A percentile compares a stretch with the other conserved stretches of the same genome.
phyloP scores from a whole-genome alignment of 228 moss, liverwort and hornwort genomes.

The Sphagnum fallax region DNA sequence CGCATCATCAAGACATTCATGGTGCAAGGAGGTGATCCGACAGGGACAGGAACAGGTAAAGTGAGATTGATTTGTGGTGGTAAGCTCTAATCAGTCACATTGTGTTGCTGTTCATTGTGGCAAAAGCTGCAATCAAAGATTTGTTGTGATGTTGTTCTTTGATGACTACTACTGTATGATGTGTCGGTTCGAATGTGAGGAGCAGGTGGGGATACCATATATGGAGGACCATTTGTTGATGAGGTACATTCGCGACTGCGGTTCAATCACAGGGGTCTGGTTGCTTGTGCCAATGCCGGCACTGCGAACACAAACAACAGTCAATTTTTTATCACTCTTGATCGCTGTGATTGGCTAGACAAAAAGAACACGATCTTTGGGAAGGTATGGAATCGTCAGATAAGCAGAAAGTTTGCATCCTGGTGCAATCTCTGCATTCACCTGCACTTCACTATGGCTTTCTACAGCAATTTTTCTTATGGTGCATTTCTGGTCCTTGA shows the following conservation, averaged over 20 bases:
- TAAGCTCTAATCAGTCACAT: too few species aligned
- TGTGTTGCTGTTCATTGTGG: too few species aligned
- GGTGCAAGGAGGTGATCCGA: slow-evolving; percentile 98
- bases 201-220: slow-evolving; percentile 92
- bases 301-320: slow-evolving; percentile 83
- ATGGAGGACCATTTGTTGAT: slow-evolving; percentile 79
- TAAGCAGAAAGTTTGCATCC: background rate
- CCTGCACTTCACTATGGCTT: too few species aligned
- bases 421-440: background rate
- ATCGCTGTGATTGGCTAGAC: slow-evolving; percentile 97
- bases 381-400: slow-evolving; percentile 33
- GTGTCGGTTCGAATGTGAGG: too few species aligned
- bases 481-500: background rate
- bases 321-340: slow-evolving; percentile 95
- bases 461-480: too few species aligned
- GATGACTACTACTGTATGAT: too few species aligned
- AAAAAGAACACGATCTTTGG: slow-evolving; percentile 97
- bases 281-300: slow-evolving; percentile 97
- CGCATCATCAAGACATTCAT: slow-evolving; percentile 95
- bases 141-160: too few species aligned
- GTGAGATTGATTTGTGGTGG: too few species aligned
- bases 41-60: slow-evolving; percentile 81
- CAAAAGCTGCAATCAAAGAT: too few species aligned
- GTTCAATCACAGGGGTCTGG: slow-evolving; percentile 91
- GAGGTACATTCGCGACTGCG: slow-evolving; percentile 92